phyloP scores from a whole-genome alignment of 345 rosid species.

The Brassica juncea region DNA sequence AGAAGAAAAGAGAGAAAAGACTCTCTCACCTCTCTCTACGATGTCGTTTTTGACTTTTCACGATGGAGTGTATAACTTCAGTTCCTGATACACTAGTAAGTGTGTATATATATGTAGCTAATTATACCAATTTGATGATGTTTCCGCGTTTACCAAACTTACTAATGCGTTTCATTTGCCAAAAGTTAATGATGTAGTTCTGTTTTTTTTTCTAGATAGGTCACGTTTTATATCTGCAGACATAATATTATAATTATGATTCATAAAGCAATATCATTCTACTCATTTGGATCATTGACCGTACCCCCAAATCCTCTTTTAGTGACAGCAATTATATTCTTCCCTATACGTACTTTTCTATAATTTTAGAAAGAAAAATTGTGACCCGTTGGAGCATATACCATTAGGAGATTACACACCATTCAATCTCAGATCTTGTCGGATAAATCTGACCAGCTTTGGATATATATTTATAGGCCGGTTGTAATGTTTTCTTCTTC shows the following conservation, averaged over 20 bases:
- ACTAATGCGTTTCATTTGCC: constrained; percentile 3
- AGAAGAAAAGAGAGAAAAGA: too few relatives aligned
- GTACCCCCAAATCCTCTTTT: constrained; percentile 8
- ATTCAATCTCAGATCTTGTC: constrained; percentile 34
- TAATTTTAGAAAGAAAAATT: background rate
- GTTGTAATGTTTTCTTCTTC: constrained; percentile 36
- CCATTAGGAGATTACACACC: constrained; percentile 4
- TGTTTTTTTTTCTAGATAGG: background rate
- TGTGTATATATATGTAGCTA: background rate
- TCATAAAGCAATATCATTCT: constrained; percentile 24
- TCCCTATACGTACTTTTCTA: constrained; percentile 5
- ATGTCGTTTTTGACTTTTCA: too few relatives aligned
- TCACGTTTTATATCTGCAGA: background rate
- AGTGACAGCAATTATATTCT: constrained; percentile 21
- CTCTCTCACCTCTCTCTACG: too few relatives aligned
- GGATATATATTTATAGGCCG: constrained; percentile 36
- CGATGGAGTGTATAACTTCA: background rate
- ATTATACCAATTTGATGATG: background rate
- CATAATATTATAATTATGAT: background rate
- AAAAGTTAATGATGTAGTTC: constrained; percentile 2
- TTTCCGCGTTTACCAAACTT: background rate
- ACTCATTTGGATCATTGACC: constrained; percentile 35
- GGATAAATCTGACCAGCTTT: constrained; percentile 29
- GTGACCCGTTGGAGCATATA: constrained; percentile 17
- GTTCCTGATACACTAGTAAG: too few relatives aligned